A percentile compares a stretch with the other conserved stretches of the same genome.
Conservation (phyloP, 2,329 filamentous ascomycete genomes). For the Aspergillus sp. region DNA sequence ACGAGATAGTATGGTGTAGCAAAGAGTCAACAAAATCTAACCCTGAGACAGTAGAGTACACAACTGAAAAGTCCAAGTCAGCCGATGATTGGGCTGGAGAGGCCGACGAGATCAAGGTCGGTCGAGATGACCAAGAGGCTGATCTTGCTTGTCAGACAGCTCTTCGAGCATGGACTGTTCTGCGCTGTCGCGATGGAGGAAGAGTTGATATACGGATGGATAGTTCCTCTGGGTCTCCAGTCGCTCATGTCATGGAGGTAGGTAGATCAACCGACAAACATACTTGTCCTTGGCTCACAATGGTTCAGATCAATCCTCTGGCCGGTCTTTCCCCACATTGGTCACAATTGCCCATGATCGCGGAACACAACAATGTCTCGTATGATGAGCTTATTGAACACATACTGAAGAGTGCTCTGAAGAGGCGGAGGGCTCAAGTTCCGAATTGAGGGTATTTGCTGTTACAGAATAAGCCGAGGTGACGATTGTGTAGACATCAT, state of each 20-base stretch:
- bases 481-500: neutral
- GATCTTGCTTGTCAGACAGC: slow-evolving; percentile 13
- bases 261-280: neutral
- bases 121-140: slow-evolving; percentile 13
- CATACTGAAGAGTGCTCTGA: slow-evolving; percentile 1
- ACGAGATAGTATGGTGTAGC: slow-evolving; percentile 18
- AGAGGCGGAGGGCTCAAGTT: neutral
- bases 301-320: neutral
- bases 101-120: slow-evolving; percentile 5
- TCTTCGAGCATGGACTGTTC: slow-evolving; percentile 14
- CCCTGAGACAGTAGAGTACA: slow-evolving; percentile 6
- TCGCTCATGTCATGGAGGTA: slow-evolving; percentile 20
- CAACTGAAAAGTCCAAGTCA: slow-evolving; percentile 11
- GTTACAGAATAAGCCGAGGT: neutral
- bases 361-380: neutral
- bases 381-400: slow-evolving; percentile 1
- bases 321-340: neutral
- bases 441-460: neutral
- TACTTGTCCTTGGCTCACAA: neutral
- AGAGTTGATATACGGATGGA: slow-evolving; percentile 22
- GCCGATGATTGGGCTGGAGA: slow-evolving; percentile 5
- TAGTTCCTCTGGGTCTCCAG: neutral
- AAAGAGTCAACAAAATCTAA: neutral
- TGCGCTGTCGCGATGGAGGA: slow-evolving; percentile 20
- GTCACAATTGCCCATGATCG: slow-evolving; percentile 6